These are phyloP conservation scores for Nicotiana otophora DNA, from an alignment of 257 asterid genomes.

Conservation along the genomic window DNA sequence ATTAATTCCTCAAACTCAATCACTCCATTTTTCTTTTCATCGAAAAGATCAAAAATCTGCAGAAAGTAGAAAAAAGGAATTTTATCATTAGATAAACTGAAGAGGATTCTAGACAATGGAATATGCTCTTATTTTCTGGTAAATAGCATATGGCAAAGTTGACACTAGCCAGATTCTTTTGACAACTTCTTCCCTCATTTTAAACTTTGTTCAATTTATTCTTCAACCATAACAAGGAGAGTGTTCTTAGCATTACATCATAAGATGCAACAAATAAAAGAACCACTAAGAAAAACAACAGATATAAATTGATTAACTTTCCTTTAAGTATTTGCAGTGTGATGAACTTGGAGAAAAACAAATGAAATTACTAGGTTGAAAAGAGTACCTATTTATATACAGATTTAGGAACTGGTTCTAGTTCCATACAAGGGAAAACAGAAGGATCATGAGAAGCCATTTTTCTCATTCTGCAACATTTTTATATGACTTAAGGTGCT, in stretches of 20 bases:
- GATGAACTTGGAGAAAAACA: no score
- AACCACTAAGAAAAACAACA: no score
- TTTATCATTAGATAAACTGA: not conserved
- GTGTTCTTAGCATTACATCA: not conserved
- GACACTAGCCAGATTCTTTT: not conserved
- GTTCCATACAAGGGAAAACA: no score
- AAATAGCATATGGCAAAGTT: not conserved
- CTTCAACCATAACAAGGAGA: not conserved
- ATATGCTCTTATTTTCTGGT: no score
- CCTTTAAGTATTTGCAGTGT: no score
- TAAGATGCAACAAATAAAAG: no score
- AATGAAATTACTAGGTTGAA: not conserved
- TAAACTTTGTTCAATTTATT: not conserved
- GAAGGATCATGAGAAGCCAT: not conserved
- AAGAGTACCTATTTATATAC: no score
- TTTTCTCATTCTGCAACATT: no score
- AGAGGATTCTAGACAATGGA: no score
- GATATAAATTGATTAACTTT: no score
- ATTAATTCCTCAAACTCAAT: constrained; percentile 79
- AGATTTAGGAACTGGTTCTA: not conserved
- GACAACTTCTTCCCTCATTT: not conserved
- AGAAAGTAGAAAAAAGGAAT: not conserved
- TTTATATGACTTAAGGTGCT: no score
- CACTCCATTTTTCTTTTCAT: constrained; percentile 73
- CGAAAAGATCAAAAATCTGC: constrained; percentile 73